These are phyloP conservation scores for Ramaria rubella DNA, from an alignment of 768 basidiomycete species.

Conservation along the genomic window DNA sequence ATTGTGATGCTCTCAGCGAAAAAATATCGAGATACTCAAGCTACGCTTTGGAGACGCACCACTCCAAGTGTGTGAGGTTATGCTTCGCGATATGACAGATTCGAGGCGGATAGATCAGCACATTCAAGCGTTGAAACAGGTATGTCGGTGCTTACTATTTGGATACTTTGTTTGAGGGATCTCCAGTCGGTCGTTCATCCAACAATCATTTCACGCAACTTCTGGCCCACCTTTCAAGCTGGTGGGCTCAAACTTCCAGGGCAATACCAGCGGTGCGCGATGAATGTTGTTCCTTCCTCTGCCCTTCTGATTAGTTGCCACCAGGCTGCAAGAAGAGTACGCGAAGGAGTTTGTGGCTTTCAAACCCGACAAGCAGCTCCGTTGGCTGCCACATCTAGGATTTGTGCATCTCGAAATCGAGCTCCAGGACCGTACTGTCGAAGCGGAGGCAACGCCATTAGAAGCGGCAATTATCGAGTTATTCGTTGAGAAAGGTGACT, in stretches of 20 bases:
- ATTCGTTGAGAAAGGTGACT: slow-evolving; percentile 63
- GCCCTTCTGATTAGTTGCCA: background rate
- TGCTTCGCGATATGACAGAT: slow-evolving; percentile 96
- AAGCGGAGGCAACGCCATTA: slow-evolving; percentile 72
- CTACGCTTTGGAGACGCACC: slow-evolving; percentile 91
- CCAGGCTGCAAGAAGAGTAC: slow-evolving; percentile 70
- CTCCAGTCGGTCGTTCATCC: slow-evolving; percentile 68
- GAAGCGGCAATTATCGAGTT: slow-evolving; percentile 89
- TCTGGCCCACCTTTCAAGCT: slow-evolving; percentile 86
- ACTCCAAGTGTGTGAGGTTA: slow-evolving; percentile 94
- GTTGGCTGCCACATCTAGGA: slow-evolving; percentile 87
- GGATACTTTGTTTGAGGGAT: background rate
- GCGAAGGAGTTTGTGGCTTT: slow-evolving; percentile 69
- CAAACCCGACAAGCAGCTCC: slow-evolving; percentile 88
- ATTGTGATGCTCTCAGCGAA: slow-evolving; percentile 38
- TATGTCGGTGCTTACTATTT: slow-evolving; percentile 30
- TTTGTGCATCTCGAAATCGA: slow-evolving; percentile 75
- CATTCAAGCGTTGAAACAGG: slow-evolving; percentile 66
- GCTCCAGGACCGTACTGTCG: slow-evolving; percentile 71
- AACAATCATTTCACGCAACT: slow-evolving; percentile 86
- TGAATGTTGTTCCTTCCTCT: background rate
- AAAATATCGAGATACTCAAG: slow-evolving; percentile 91
- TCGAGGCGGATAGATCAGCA: slow-evolving; percentile 86
- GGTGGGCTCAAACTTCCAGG: slow-evolving; percentile 76
- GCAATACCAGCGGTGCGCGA: slow-evolving; percentile 66